phyloP scores from a whole-genome alignment of 208 protist genomes.

The Herpetomonas tarakana region DNA sequence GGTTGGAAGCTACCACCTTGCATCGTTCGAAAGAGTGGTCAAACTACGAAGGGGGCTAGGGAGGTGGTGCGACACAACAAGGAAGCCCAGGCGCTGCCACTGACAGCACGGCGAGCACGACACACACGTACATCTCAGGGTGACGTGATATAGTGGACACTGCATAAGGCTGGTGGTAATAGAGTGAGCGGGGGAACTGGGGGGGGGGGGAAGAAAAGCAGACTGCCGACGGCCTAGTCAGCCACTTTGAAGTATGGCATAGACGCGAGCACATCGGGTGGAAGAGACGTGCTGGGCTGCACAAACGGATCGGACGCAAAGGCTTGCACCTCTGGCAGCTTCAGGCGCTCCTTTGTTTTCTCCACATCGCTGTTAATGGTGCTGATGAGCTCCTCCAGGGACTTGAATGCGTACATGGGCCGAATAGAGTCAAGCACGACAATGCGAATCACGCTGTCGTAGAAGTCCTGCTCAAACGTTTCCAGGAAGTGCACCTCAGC shows the following conservation, averaged over 20 bases:
- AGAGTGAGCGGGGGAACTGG: too few species aligned
- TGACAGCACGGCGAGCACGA: too few species aligned
- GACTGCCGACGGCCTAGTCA: too few species aligned
- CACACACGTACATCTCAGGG: too few species aligned
- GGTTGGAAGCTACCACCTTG: too few species aligned
- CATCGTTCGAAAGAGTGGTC: too few species aligned
- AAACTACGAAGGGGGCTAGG: too few species aligned
- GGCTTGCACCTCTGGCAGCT: conserved; percentile 15
- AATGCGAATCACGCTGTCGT: conserved; percentile 73
- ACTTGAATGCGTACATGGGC: conserved; percentile 56
- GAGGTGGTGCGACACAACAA: too few species aligned
- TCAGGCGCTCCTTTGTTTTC: conserved; percentile 29
- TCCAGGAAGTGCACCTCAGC: conserved; percentile 89
- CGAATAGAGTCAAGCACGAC: conserved; percentile 58
- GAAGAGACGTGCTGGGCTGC: conserved; percentile 11
- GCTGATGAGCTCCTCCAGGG: conserved; percentile 76
- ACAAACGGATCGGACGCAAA: conserved; percentile 43
- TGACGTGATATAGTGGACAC: too few species aligned
- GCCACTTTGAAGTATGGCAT: conserved; percentile 13
- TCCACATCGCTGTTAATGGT: conserved; percentile 66
- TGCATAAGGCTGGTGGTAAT: too few species aligned
- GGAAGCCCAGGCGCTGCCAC: too few species aligned
- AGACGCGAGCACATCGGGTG: conserved; percentile 2
- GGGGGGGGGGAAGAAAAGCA: too few species aligned
- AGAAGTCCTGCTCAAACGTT: conserved; percentile 85